phyloP scores from a whole-genome alignment of 2,329 filamentous ascomycete genomes.

The Aspergillus japonicus region DNA sequence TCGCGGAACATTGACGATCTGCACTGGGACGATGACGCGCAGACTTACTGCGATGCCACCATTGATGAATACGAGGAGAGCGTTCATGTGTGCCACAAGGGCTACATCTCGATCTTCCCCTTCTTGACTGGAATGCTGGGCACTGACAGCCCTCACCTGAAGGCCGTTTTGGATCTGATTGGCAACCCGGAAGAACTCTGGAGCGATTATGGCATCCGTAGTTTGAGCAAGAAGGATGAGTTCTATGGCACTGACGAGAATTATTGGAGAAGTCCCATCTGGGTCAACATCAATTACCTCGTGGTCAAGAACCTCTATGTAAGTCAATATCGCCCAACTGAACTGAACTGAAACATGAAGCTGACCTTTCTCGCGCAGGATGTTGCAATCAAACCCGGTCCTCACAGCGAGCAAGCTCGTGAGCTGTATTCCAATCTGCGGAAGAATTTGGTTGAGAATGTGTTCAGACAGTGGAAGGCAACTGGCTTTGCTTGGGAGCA shows the following conservation, averaged over 20 bases:
- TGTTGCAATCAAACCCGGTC: constrained; percentile 63
- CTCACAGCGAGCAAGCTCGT: constrained; percentile 66
- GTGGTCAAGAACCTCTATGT: constrained; percentile 75
- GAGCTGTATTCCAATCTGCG: constrained; percentile 74
- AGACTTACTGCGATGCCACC: constrained; percentile 90
- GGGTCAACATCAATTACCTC: constrained; percentile 96
- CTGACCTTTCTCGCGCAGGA: constrained; percentile 48
- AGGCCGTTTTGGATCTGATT: constrained; percentile 73
- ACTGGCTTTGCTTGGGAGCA: constrained; percentile 99
- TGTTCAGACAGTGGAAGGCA: constrained; percentile 81
- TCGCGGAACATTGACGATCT: constrained; percentile 84
- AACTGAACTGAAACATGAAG: not conserved
- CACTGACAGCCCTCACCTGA: constrained; percentile 70
- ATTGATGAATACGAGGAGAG: constrained; percentile 95
- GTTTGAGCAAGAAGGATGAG: constrained; percentile 77
- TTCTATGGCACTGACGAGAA: constrained; percentile 91
- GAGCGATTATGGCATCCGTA: constrained; percentile 83
- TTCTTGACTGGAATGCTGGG: constrained; percentile 81
- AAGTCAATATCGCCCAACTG: constrained; percentile 41
- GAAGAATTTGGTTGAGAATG: constrained; percentile 81
- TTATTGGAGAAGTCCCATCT: constrained; percentile 93
- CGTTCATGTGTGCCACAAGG: constrained; percentile 87
- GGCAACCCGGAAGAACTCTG: constrained; percentile 82
- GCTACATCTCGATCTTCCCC: constrained; percentile 90
- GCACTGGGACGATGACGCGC: constrained; percentile 80